A percentile compares a stretch with the other conserved stretches of the same genome.
phyloP scores from a whole-genome alignment of 805 yeast species.

The Sugiyamaella mastotermitis region DNA sequence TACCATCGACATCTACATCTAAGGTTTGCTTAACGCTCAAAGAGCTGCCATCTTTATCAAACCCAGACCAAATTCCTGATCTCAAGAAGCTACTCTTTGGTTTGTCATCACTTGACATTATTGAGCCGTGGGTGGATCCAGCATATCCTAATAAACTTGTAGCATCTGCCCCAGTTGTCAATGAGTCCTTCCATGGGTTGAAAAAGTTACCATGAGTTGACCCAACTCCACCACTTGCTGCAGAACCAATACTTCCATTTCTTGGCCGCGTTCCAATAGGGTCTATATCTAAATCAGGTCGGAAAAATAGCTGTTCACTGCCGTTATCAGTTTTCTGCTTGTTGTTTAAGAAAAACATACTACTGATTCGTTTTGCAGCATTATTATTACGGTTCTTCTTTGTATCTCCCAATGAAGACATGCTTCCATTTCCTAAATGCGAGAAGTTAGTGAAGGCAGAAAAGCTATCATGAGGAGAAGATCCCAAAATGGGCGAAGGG shows the following conservation, averaged over 20 bases:
- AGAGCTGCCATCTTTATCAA: too few species aligned
- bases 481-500: conserved; percentile 5
- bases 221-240: neutral
- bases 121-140: too few species aligned
- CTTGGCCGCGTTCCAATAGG: conserved; percentile 18
- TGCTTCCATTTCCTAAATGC: conserved; percentile 2
- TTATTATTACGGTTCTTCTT: neutral
- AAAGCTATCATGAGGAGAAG: conserved; percentile 14
- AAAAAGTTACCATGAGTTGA: conserved; percentile 5
- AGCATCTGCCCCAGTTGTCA: conserved; percentile 1
- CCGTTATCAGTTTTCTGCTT: conserved; percentile 2
- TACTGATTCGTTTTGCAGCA: conserved; percentile 10
- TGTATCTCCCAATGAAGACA: conserved; percentile 2
- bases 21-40: too few species aligned
- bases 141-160: too few species aligned
- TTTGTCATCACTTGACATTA: too few species aligned
- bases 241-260: conserved; percentile 17
- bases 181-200: conserved; percentile 13
- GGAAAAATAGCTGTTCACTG: neutral
- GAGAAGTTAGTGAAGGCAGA: conserved; percentile 1
- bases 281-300: conserved; percentile 5
- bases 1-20: too few species aligned
- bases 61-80: too few species aligned
- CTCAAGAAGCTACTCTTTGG: too few species aligned
- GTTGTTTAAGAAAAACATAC: conserved; percentile 15